A percentile compares a stretch with the other conserved stretches of the same genome.
Evolutionary conservation across 1,284 basidiomycete genomes (phyloP).

Genomic region (Fomitopsis palustris): DNA sequence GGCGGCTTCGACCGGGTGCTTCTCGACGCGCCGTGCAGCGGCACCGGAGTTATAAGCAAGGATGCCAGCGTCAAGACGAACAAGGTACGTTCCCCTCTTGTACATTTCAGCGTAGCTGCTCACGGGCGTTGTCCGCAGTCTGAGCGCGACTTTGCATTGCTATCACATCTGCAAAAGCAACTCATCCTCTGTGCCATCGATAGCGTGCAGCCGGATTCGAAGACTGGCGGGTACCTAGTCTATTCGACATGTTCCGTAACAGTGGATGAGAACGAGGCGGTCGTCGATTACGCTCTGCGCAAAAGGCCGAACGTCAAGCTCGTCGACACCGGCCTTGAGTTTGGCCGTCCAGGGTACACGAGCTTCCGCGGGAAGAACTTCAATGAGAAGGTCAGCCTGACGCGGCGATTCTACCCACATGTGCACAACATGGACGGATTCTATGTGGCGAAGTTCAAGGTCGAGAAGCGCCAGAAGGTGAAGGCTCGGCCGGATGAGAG

Average conservation of each 20-base stretch:
- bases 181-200: constrained; percentile 98
- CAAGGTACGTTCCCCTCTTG: constrained; percentile 60
- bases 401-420: constrained; percentile 89
- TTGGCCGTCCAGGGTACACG: constrained; percentile 91
- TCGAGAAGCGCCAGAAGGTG: constrained; percentile 71
- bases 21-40: constrained; percentile 96
- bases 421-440: constrained; percentile 98
- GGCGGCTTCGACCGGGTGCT: constrained; percentile 97
- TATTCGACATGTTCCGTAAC: constrained; percentile 99
- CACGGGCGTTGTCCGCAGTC: constrained; percentile 46
- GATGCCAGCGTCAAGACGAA: constrained; percentile 97
- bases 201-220: constrained; percentile 86
- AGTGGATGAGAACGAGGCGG: constrained; percentile 97
- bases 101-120: background rate
- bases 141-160: constrained; percentile 90
- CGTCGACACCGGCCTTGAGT: constrained; percentile 90
- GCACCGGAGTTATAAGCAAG: constrained; percentile 98
- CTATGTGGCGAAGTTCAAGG: constrained; percentile 97
- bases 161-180: constrained; percentile 98
- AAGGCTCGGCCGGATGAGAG: constrained; percentile 28
- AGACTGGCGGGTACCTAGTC: constrained; percentile 92
- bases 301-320: constrained; percentile 96
- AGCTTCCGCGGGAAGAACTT: constrained; percentile 89
- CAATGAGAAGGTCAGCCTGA: constrained; percentile 75
- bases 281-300: constrained; percentile 96